phyloP scores from a whole-genome alignment of 352 stramenopile species.

The Pilasporangium apinafurcum region DNA sequence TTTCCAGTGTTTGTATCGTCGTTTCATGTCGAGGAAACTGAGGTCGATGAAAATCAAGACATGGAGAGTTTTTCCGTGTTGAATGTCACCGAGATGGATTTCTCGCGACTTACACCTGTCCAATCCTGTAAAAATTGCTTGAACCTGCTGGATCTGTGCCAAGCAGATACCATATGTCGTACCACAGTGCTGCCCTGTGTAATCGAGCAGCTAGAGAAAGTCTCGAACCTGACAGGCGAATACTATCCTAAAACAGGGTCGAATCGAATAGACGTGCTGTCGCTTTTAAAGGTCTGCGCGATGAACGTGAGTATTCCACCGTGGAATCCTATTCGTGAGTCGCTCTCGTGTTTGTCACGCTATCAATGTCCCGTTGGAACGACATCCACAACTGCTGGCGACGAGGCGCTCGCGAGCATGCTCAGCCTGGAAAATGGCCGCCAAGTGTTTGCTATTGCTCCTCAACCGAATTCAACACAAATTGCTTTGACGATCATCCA shows the following conservation, averaged over 20 bases:
- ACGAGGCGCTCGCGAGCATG: neutral
- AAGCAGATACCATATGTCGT: constrained; percentile 2
- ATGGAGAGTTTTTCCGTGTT: neutral
- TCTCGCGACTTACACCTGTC: neutral
- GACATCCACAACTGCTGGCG: neutral
- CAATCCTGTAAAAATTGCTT: neutral
- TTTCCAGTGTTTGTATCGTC: constrained; percentile 1
- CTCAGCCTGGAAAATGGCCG: constrained; percentile 5
- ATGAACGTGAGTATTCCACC: neutral
- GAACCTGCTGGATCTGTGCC: neutral
- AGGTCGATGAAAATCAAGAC: neutral
- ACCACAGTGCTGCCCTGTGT: constrained; percentile 1
- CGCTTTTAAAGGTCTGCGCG: neutral
- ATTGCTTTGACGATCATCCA: constrained; percentile 1
- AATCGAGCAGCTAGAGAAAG: neutral
- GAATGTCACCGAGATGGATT: constrained; percentile 1
- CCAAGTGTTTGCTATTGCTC: constrained; percentile 2
- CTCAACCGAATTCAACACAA: neutral
- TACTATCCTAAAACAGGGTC: neutral
- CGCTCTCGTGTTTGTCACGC: constrained; percentile 1
- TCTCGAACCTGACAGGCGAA: neutral
- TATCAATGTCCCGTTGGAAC: neutral
- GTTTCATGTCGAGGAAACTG: neutral
- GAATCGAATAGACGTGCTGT: neutral
- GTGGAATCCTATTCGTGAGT: constrained; percentile 1